Evolutionary conservation across 331 rosid species (phyloP).

Genomic region (Pyracantha coccinea): DNA sequence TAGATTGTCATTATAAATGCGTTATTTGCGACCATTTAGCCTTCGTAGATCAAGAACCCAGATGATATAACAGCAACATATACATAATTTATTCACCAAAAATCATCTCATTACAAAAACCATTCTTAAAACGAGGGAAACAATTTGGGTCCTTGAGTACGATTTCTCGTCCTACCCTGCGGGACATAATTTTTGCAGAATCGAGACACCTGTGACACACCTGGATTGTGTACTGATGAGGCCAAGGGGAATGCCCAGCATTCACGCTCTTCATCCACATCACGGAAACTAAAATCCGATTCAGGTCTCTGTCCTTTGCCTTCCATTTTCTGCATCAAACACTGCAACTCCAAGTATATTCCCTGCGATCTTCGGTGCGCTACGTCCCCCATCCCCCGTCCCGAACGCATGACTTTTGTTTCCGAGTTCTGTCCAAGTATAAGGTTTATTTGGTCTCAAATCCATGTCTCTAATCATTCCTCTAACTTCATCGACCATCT

Average conservation of each 20-base stretch:
- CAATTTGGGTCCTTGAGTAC: conserved; percentile 50
- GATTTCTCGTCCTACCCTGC: conserved; percentile 40
- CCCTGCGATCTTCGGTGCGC: conserved; percentile 53
- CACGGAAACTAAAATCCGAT: conserved; percentile 48
- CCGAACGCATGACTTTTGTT: conserved; percentile 65
- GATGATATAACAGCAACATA: not conserved
- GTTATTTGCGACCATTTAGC: not conserved
- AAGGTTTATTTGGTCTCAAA: conserved; percentile 50
- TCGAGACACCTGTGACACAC: conserved; percentile 51
- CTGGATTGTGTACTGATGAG: conserved; percentile 42
- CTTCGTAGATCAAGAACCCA: not conserved
- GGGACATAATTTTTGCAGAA: conserved; percentile 44
- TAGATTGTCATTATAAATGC: not conserved
- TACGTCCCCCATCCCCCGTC: conserved; percentile 66
- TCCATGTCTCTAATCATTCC: conserved; percentile 48
- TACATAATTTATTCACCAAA: conserved; percentile 20
- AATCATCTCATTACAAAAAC: conserved; percentile 42
- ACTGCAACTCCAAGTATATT: conserved; percentile 43
- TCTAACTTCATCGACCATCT: conserved; percentile 28
- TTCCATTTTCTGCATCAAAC: conserved; percentile 49
- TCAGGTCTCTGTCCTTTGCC: conserved; percentile 21
- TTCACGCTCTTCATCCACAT: conserved; percentile 68
- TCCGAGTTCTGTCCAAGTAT: conserved; percentile 49
- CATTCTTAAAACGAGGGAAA: conserved; percentile 60
- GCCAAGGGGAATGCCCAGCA: conserved; percentile 66